Evolutionary conservation across 495 filamentous ascomycete genomes (phyloP).

Genomic region (Bacidia gigantensis): DNA sequence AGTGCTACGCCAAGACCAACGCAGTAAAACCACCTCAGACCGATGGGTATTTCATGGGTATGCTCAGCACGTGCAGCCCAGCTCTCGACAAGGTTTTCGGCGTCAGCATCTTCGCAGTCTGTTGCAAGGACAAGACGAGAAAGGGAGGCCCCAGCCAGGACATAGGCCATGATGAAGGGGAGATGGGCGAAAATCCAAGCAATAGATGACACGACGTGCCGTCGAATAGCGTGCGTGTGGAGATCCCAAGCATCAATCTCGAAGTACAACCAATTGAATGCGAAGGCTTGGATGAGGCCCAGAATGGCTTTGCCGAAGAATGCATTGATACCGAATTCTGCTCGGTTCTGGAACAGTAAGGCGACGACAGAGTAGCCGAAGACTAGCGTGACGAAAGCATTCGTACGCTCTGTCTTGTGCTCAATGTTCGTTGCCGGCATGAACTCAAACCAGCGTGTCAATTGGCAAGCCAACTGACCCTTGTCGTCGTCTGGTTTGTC

Average conservation of each 20-base stretch:
- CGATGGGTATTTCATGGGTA: constrained; percentile 25
- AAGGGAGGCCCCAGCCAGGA: constrained; percentile 38
- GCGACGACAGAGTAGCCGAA: constrained; percentile 46
- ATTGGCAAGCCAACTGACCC: constrained; percentile 10
- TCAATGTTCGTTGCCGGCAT: constrained; percentile 47
- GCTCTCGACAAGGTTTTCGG: constrained; percentile 30
- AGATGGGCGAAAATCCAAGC: constrained; percentile 33
- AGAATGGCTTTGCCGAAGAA: constrained; percentile 6
- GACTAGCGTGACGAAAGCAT: constrained; percentile 45
- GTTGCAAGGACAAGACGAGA: constrained; percentile 38
- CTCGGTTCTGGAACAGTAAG: constrained; percentile 40
- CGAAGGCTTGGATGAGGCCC: constrained; percentile 33
- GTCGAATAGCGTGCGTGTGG: constrained; percentile 41
- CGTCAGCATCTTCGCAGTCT: constrained; percentile 31
- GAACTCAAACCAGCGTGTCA: constrained; percentile 36
- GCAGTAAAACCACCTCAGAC: constrained; percentile 47
- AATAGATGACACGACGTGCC: constrained; percentile 24
- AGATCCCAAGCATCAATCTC: constrained; percentile 44
- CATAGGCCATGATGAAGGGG: constrained; percentile 44
- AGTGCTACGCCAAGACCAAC: constrained; percentile 38
- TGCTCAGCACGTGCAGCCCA: constrained; percentile 30
- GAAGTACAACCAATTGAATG: constrained; percentile 53
- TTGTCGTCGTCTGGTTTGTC: constrained; percentile 7
- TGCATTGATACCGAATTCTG: constrained; percentile 36
- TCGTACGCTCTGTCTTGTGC: constrained; percentile 44